Percentiles rank a stretch among this genome's conserved stretches.
Conservation (phyloP, 805 yeast species). For the Metschnikowia aberdeeniae region DNA sequence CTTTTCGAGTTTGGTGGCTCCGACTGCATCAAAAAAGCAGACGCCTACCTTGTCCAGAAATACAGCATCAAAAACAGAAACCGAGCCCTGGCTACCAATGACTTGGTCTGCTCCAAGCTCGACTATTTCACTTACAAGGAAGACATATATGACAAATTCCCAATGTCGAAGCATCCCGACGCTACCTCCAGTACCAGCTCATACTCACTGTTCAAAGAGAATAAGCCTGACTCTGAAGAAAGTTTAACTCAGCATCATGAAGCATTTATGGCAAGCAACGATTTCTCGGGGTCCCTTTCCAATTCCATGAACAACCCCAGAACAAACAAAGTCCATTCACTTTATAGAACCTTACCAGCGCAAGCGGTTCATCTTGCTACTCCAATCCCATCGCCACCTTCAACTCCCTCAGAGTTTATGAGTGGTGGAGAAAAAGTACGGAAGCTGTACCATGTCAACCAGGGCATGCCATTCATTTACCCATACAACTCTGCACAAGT, state of each 20-base stretch:
- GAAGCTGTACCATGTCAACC: slow-evolving; percentile 60
- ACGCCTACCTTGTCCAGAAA: slow-evolving; percentile 41
- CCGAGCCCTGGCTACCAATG: slow-evolving; percentile 16
- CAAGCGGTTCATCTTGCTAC: slow-evolving; percentile 73
- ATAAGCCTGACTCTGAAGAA: not conserved
- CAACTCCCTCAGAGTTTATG: slow-evolving; percentile 42
- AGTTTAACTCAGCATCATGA: slow-evolving; percentile 1
- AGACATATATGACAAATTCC: slow-evolving; percentile 71
- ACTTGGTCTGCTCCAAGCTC: slow-evolving; percentile 65
- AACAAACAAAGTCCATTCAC: slow-evolving; percentile 43
- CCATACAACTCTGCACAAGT: slow-evolving; percentile 38
- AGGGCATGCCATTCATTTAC: slow-evolving; percentile 61
- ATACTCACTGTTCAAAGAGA: slow-evolving; percentile 1
- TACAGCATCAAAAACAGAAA: slow-evolving; percentile 32
- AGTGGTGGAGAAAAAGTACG: slow-evolving; percentile 47
- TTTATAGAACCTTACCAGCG: slow-evolving; percentile 45
- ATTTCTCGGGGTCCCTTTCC: slow-evolving; percentile 50
- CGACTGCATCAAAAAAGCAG: slow-evolving; percentile 36
- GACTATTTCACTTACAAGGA: slow-evolving; percentile 80
- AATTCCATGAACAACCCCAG: slow-evolving; percentile 58
- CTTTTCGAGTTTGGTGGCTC: slow-evolving; percentile 62
- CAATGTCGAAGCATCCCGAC: slow-evolving; percentile 39
- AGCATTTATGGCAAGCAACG: slow-evolving; percentile 35
- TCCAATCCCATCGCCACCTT: slow-evolving; percentile 81
- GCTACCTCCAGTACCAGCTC: not conserved